Conservation (phyloP, 2,329 filamentous ascomycete genomes). For the Diaporthe vaccinii region DNA sequence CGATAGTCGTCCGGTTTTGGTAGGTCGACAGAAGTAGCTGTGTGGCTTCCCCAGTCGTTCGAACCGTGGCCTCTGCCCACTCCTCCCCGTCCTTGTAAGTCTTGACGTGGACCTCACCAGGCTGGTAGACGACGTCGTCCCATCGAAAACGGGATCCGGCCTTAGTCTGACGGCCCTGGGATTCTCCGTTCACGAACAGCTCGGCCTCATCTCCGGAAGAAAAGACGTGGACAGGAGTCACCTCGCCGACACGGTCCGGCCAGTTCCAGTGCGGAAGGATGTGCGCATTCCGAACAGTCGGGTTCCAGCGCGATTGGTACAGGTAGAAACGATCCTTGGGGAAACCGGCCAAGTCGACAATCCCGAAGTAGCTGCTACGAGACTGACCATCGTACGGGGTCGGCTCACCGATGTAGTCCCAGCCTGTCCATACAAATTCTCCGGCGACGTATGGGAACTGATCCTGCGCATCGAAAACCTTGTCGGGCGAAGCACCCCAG, state of each 20-base stretch:
- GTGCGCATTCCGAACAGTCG: constrained; percentile 62
- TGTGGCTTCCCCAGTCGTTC: constrained; percentile 57
- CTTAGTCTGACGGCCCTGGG: constrained; percentile 56
- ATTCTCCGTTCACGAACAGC: constrained; percentile 65
- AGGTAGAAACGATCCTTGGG: constrained; percentile 68
- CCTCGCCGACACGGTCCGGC: constrained; percentile 60
- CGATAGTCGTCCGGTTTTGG: constrained; percentile 50
- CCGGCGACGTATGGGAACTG: constrained; percentile 63
- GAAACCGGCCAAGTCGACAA: constrained; percentile 70
- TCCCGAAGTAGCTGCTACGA: constrained; percentile 68
- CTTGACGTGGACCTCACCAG: constrained; percentile 62
- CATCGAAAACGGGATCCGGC: constrained; percentile 64
- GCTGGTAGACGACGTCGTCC: constrained; percentile 62
- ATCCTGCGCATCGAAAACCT: constrained; percentile 65
- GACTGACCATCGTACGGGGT: constrained; percentile 59
- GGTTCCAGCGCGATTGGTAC: constrained; percentile 67
- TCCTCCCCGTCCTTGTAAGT: constrained; percentile 61
- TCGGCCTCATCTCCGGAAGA: constrained; percentile 66
- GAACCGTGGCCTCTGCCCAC: constrained; percentile 60
- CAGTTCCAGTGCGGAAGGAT: constrained; percentile 71
- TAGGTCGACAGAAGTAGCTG: constrained; percentile 57
- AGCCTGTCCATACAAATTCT: constrained; percentile 67
- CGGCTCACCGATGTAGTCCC: constrained; percentile 64
- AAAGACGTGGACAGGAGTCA: constrained; percentile 68
- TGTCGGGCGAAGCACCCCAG: constrained; percentile 65